Conservation (phyloP, 257 asterid genomes). For the Nicotiana paniculata region DNA sequence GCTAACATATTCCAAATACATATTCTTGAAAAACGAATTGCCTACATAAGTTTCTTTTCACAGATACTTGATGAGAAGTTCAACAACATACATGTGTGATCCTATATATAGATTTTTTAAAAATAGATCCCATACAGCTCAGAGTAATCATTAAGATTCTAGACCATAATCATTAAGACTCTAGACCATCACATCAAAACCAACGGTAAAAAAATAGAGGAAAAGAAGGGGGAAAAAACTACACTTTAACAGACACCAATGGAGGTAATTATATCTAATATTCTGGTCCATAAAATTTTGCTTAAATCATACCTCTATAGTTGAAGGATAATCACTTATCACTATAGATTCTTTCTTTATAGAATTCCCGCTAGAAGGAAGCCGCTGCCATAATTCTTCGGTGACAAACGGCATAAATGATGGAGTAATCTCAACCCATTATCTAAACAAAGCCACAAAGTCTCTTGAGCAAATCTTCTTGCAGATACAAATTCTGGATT, state of each 20-base stretch:
- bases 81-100: too few relatives aligned
- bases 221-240: too few relatives aligned
- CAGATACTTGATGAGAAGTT: background rate
- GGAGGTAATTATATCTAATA: too few relatives aligned
- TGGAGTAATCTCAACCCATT: conserved; percentile 77
- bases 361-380: conserved; percentile 51
- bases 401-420: conserved; percentile 89
- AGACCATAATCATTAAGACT: background rate
- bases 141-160: background rate
- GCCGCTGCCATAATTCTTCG: conserved; percentile 94
- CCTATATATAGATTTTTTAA: background rate
- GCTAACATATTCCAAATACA: background rate
- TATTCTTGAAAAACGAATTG: background rate
- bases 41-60: background rate
- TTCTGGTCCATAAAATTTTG: background rate
- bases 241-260: too few relatives aligned
- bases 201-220: background rate
- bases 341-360: conserved; percentile 68
- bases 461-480: conserved; percentile 65
- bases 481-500: conserved; percentile 35
- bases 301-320: conserved; percentile 43
- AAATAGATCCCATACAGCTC: background rate
- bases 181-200: background rate
- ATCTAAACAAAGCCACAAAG: conserved; percentile 85
- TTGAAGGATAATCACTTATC: conserved; percentile 70